phyloP scores from a whole-genome alignment of 768 basidiomycete species.

The Chlorophyllum brunneum region DNA sequence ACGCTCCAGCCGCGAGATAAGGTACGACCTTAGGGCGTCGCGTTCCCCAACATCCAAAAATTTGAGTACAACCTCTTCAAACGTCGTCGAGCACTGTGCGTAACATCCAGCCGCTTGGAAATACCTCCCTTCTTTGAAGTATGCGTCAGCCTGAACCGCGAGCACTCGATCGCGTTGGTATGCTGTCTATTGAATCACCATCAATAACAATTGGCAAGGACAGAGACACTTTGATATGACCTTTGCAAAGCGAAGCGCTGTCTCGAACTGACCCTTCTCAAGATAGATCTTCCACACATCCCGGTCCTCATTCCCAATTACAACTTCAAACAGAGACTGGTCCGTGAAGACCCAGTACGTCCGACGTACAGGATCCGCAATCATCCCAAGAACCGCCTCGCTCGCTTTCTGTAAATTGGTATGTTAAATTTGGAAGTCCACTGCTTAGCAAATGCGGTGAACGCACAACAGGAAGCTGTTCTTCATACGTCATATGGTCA shows the following conservation, averaged over 20 bases:
- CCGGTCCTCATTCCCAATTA: constrained; percentile 82
- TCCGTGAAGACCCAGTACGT: constrained; percentile 96
- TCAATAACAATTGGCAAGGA: background rate
- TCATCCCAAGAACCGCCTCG: constrained; percentile 70
- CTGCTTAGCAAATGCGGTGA: background rate
- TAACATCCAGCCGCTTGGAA: constrained; percentile 92
- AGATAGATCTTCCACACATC: constrained; percentile 94
- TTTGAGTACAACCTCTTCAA: constrained; percentile 89
- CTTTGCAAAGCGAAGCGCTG: constrained; percentile 78
- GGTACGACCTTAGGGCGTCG: constrained; percentile 86
- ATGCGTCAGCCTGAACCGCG: constrained; percentile 76
- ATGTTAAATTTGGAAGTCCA: no score
- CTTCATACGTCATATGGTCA: constrained; percentile 82
- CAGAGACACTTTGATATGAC: constrained; percentile 36
- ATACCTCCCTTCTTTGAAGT: constrained; percentile 75
- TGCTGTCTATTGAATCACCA: constrained; percentile 55
- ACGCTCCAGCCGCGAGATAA: constrained; percentile 83
- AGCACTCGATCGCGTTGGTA: constrained; percentile 82
- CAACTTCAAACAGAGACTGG: constrained; percentile 83
- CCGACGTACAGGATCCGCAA: constrained; percentile 79
- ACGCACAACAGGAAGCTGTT: constrained; percentile 73
- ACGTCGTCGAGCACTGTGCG: constrained; percentile 80
- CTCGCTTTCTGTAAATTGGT: constrained; percentile 55
- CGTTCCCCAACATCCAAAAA: constrained; percentile 89
- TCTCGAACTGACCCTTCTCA: constrained; percentile 70